Percentiles rank a stretch among this genome's conserved stretches.
These are phyloP conservation scores for Penicillium chermesinum DNA, from an alignment of 495 filamentous ascomycete genomes.

Conservation along the genomic window DNA sequence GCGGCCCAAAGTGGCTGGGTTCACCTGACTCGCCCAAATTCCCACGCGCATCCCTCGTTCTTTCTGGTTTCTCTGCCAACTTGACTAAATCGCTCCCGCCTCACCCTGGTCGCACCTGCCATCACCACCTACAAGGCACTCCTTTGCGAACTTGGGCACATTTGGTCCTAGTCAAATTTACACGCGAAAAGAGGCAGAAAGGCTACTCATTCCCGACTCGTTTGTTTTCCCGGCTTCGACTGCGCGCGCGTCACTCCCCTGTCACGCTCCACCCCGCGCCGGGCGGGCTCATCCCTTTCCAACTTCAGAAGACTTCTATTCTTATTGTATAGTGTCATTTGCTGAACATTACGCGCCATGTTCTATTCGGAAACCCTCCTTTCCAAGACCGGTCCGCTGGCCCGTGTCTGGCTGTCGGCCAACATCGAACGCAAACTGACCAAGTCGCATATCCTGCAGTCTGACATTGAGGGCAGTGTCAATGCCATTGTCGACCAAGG, in stretches of 20 bases:
- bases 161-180: no score
- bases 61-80: constrained; percentile 24
- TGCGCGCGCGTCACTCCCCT: constrained; percentile 34
- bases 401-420: constrained; percentile 95
- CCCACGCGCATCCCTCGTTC: constrained; percentile 25
- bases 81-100: constrained; percentile 16
- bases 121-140: not conserved
- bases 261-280: constrained; percentile 35
- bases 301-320: constrained; percentile 9
- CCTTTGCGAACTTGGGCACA: not conserved
- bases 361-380: constrained; percentile 97
- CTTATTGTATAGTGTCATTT: constrained; percentile 5
- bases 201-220: constrained; percentile 12
- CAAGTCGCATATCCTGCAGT: constrained; percentile 88
- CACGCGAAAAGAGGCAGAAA: constrained; percentile 9
- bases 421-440: constrained; percentile 96
- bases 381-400: constrained; percentile 93
- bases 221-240: constrained; percentile 34
- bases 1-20: constrained; percentile 10
- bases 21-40: constrained; percentile 20
- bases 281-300: constrained; percentile 29
- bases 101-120: not conserved
- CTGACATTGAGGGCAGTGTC: constrained; percentile 88
- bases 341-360: constrained; percentile 52
- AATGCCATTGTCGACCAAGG: constrained; percentile 89